Evolutionary conservation across 2,329 filamentous ascomycete species (phyloP).

Genomic region (Zymoseptoria passerinii): DNA sequence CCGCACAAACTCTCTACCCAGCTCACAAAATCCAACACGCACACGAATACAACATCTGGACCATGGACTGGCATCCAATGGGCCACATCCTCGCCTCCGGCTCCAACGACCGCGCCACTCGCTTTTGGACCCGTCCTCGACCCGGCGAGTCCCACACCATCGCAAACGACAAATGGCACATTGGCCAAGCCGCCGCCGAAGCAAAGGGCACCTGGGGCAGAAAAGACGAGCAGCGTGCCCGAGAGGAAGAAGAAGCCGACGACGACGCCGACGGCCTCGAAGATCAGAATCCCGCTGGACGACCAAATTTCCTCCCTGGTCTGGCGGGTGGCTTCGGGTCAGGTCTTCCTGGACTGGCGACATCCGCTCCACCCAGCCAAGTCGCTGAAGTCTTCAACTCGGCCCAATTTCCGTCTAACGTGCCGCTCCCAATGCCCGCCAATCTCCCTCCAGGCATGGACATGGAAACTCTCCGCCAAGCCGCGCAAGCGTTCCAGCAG

Average conservation of each 20-base stretch:
- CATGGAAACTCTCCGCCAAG: constrained; percentile 25
- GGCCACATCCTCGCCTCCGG: constrained; percentile 93
- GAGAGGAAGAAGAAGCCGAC: constrained; percentile 90
- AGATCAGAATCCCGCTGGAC: constrained; percentile 74
- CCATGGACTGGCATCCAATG: constrained; percentile 92
- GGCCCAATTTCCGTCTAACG: constrained; percentile 19
- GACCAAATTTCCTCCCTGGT: constrained; percentile 43
- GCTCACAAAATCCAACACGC: constrained; percentile 80
- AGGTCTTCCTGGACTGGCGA: constrained; percentile 23
- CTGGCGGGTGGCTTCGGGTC: constrained; percentile 50
- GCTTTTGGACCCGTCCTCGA: constrained; percentile 88
- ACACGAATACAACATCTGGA: constrained; percentile 95
- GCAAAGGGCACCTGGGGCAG: constrained; percentile 91
- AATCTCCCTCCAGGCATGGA: constrained; percentile 25
- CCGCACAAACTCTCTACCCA: constrained; percentile 84
- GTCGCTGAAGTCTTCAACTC: constrained; percentile 22
- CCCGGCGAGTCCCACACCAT: constrained; percentile 73
- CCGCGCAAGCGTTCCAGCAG: constrained; percentile 21
- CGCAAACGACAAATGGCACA: constrained; percentile 87
- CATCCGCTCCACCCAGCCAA: constrained; percentile 5
- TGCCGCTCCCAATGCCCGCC: constrained; percentile 15
- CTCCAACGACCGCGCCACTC: constrained; percentile 90
- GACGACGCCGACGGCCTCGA: constrained; percentile 89
- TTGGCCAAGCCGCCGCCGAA: constrained; percentile 86
- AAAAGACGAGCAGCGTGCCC: constrained; percentile 66